phyloP scores from a whole-genome alignment of 1,284 basidiomycete species.

The Leccinum fuscescens region DNA sequence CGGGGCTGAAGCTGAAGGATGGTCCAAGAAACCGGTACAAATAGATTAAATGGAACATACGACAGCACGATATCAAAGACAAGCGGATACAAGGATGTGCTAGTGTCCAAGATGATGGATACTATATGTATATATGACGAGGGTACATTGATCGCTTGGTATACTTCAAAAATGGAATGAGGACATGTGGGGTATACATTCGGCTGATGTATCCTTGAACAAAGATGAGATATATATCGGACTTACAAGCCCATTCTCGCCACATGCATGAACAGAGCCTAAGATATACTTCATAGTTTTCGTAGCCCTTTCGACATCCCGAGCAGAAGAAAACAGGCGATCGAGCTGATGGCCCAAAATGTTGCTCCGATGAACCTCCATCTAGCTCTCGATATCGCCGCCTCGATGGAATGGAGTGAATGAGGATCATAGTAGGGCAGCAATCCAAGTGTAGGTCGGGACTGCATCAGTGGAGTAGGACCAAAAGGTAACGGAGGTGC shows the following conservation, averaged over 20 bases:
- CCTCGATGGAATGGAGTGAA: conserved; percentile 41
- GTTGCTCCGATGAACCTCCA: conserved; percentile 45
- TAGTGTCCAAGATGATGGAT: background rate
- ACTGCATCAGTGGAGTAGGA: conserved; percentile 44
- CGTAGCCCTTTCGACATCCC: conserved; percentile 10
- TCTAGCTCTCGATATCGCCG: conserved; percentile 44
- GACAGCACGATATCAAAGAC: conserved; percentile 1
- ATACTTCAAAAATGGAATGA: background rate
- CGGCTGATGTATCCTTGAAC: background rate
- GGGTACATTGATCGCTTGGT: background rate
- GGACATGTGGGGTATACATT: background rate
- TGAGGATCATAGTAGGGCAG: conserved; percentile 50
- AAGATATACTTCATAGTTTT: conserved; percentile 4
- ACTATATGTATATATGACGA: background rate
- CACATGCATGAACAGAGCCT: background rate
- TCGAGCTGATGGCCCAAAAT: conserved; percentile 42
- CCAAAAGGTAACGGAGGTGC: conserved; percentile 29
- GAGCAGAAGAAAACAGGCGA: conserved; percentile 24
- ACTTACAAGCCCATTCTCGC: background rate
- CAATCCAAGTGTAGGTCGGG: conserved; percentile 29
- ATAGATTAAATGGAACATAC: conserved; percentile 4
- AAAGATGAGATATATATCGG: background rate
- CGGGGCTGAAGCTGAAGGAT: background rate
- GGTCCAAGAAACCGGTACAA: background rate
- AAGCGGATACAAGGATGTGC: background rate